Percentiles rank a stretch among this genome's conserved stretches.
Evolutionary conservation across 2,329 filamentous ascomycete species (phyloP).

Genomic region (Stachybotrys chartarum): DNA sequence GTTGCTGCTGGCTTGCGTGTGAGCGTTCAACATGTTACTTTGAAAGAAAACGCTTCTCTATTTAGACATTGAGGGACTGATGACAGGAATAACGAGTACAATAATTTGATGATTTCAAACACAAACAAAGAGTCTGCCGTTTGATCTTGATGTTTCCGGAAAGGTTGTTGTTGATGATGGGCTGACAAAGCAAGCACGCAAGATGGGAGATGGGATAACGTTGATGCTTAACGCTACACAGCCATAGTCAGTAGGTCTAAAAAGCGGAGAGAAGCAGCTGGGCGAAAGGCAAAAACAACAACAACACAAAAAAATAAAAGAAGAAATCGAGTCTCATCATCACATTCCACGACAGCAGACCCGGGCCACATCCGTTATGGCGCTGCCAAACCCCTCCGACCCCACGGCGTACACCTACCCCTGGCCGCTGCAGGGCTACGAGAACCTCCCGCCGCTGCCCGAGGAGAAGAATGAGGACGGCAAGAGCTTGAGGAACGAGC

Average conservation of each 20-base stretch:
- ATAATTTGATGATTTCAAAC: too few relatives aligned
- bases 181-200: not conserved
- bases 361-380: not conserved
- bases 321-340: not conserved
- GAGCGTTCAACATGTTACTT: too few relatives aligned
- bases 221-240: not conserved
- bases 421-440: conserved; percentile 52
- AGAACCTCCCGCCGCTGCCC: conserved; percentile 46
- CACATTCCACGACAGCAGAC: not conserved
- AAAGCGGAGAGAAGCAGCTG: not conserved
- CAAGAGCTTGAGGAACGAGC: conserved; percentile 67
- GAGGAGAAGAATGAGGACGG: conserved; percentile 61
- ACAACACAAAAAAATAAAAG: too few relatives aligned
- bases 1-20: too few relatives aligned
- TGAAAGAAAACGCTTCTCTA: too few relatives aligned
- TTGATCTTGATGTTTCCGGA: too few relatives aligned
- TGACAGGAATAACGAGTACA: too few relatives aligned
- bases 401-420: not conserved
- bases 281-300: too few relatives aligned
- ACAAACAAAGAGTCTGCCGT: too few relatives aligned
- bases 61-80: too few relatives aligned
- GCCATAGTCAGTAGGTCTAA: not conserved
- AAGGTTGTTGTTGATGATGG: not conserved
- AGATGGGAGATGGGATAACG: not conserved
- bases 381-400: not conserved